A percentile compares a stretch with the other conserved stretches of the same genome.
These are phyloP conservation scores for Laguncularia racemosa DNA, from an alignment of 345 rosid genomes.

Conservation along the genomic window DNA sequence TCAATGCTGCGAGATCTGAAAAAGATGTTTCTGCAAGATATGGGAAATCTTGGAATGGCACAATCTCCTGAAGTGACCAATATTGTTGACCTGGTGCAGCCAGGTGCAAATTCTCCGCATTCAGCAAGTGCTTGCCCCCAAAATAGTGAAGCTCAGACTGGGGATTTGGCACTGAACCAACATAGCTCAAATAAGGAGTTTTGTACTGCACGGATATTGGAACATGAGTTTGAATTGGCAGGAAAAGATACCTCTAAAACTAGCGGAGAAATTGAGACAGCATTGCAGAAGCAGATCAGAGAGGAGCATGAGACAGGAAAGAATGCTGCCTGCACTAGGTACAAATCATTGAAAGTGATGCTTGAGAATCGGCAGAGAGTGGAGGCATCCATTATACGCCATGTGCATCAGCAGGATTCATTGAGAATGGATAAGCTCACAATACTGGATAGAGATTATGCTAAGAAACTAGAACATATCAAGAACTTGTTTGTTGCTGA, in stretches of 20 bases:
- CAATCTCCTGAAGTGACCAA: slow-evolving; percentile 15
- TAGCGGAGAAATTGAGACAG: slow-evolving; percentile 37
- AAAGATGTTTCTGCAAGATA: slow-evolving; percentile 39
- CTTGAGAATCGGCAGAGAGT: slow-evolving; percentile 35
- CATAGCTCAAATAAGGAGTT: slow-evolving; percentile 25
- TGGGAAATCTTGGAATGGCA: slow-evolving; percentile 18
- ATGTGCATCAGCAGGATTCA: slow-evolving; percentile 26
- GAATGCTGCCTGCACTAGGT: slow-evolving; percentile 26
- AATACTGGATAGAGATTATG: slow-evolving; percentile 38
- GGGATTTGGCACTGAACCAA: slow-evolving; percentile 16
- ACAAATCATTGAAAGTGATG: slow-evolving; percentile 33
- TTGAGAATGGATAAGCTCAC: slow-evolving; percentile 33
- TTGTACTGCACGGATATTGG: slow-evolving; percentile 16
- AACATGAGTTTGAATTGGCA: background rate
- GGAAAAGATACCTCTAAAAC: slow-evolving; percentile 41
- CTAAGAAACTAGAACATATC: slow-evolving; percentile 34
- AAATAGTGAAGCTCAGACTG: slow-evolving; percentile 17
- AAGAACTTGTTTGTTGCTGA: slow-evolving; percentile 19
- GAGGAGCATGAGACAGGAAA: slow-evolving; percentile 38
- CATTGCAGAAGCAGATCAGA: slow-evolving; percentile 36
- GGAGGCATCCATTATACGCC: slow-evolving; percentile 44
- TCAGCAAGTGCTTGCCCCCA: slow-evolving; percentile 8
- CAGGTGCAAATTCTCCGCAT: slow-evolving; percentile 17
- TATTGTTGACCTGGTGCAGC: slow-evolving; percentile 13
- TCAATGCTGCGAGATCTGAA: slow-evolving; percentile 50